Evolutionary conservation across 768 basidiomycete species (phyloP), one percentile per base, ranked within the genome.

Genomic region (Pleurotus ostreatus): DNA sequence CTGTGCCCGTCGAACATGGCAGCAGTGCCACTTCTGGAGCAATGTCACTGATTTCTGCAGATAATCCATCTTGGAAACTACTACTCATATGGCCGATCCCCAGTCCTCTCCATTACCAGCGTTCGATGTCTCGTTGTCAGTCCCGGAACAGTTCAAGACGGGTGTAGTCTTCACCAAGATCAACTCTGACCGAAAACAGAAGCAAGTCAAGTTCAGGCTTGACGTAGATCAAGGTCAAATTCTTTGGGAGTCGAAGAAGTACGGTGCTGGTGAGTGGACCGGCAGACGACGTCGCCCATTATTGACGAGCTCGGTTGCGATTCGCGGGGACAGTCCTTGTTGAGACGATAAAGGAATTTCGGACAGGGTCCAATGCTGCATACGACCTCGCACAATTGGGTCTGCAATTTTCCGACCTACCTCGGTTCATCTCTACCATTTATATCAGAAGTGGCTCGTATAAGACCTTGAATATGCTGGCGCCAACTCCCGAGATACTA

Each of bases 271-370:
- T 79, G 53, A 56, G 83, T 91, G 67, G 71, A 82, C 49, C 77
- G 81, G 62, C 70, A 79, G 34, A 44, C n/a, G n/a, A 11, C 64
- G 75, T 15, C 9, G 22, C n/a, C 11, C 12, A 15, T 18, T 12
- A 20, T 22, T 47, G 20, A 23, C 22, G 22, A 57, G 74, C 77
- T 39, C 54, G 34, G 5, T 39, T 44, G 22, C 43, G 40, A 16
- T 40, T 25, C 38, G 11, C 34, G 38, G 43, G 45, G 54, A 15
- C 58, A 97, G 94, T 96, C 47, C 85, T 88, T 2, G 88, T 96
- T 58, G 92, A 93, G 68, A 84, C 82, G 61, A 92, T 97, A 69
- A 90, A 92, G 59, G 94, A 97, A 66, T 81, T 97, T 16, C 89
- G 94, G 18, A 79, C 86, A 3, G 90, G 88, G 6, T 66, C 82